Base-by-base conservation (phyloP, 1,284 basidiomycete species). In the Tremellales sp. region DNA sequence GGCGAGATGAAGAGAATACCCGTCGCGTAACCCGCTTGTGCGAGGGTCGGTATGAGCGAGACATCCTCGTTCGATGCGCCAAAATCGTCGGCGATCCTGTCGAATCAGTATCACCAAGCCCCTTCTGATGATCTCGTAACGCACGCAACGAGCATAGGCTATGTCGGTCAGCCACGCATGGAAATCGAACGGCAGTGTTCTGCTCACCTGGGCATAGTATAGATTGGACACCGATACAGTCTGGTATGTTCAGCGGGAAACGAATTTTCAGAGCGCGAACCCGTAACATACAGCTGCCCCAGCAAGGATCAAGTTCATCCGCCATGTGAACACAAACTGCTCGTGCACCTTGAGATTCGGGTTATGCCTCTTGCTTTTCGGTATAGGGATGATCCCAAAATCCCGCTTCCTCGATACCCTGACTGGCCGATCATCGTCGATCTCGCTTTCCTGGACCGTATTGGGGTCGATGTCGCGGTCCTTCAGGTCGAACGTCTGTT, bases 1-100 rank as follows among this genome's bases (percentile, higher is more conserved):
- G 84, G 84, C 2, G 81, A 79, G 49, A 86, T 78, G 36, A 85
- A 66, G 10, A 84, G 55, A 17, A 86, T 76, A 3, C 84, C 84
- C 27, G 49, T 46, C n/a, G 63, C 69, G 44, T 71, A 69, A 69
- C 78, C 78, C 15, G 74, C 79, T 64, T 81, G 80, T 4, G 77
- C 65, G 6, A 81, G 65, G 0, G 79, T 80, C 2, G 80, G 79
- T 3, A 81, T 75, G 6, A 75, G 68, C n/a, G 85, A 82, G 37
- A 86, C 78, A 43, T 78, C 74, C 29, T 75, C 73, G 61, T 86
- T 82, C 2, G 77, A 69, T 3, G 84, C 82, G 40, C 73, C 58
- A 54, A 86, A 85, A 3, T 80, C 54, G 19, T 52, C 41, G 11
- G 65, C 65, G 42, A 69, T 60, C 11, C 58, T 62, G 31, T n/a